Evolutionary conservation across 208 protist species (phyloP), one percentile per base, ranked within the genome.

Genomic region (Acanthamoeba lugdunensis): DNA sequence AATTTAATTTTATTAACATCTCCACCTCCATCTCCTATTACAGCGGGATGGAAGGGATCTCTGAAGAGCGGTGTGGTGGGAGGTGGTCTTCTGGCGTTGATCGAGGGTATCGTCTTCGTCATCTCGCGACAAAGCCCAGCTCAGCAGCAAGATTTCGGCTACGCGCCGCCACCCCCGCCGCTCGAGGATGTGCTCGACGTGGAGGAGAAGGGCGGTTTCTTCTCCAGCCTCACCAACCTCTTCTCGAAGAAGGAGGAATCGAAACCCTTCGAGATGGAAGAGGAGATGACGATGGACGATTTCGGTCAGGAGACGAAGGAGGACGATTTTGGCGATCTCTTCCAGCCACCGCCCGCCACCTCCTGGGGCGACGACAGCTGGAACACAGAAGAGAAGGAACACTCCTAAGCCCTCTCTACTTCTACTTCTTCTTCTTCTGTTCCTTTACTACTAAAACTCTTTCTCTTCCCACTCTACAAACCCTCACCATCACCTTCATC

Each of bases 41-140:
- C 79, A 91, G 85, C 63, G 33, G 85, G 85, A 21, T 91, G 85
- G 85, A 91, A 91, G 65, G 85, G 85, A 77, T 91, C 85, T 30
- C 37, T 91, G 0, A 91, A 91, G 85, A 91, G 85, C 41, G 85
- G 85, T 75, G 63, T 91, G 41, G 85, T 91, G 28, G 85, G 85
- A 25, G 85, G 85, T n/a, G 65, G 30, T 16, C 58, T 91, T 58
- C 65, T 91, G n/a, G 85, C 85, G 23, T 37, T 91, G 25, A 91
- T 91, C n/a, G 85, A 91, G 61, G 85, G 85, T 41, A 91, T 91
- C 21, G 85, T 91, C 13, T 91, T 91, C 37, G 85, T 91, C 0
- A 69, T 91, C 61, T 91, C 85, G 18, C 85, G 85, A 91, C 85
- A 91, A 23, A 16, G 25, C 14, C 85, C 85, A n/a, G 65, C 5